Base-by-base conservation (phyloP, 2,329 filamentous ascomycete species). In the Arthrobotrys iridis region DNA sequence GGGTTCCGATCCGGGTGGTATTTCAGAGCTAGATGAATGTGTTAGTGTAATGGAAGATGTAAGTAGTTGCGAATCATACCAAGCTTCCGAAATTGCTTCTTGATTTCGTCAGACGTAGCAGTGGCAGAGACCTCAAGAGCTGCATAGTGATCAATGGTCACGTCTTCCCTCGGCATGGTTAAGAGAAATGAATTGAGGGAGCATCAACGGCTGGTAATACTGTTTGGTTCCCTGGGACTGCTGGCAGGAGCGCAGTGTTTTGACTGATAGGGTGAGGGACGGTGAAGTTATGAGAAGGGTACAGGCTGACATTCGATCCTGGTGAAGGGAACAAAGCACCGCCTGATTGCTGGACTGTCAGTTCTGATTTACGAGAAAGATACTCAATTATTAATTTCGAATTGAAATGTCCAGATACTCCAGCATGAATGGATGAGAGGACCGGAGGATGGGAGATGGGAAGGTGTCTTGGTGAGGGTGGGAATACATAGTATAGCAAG, bases 1-100 rank as follows among this genome's bases (percentile, higher is more conserved):
- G 90, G 92, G 80, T 97, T 96, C 73, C 93, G 90, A 81, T 97
- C 93, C 5, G 93, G 93, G 80, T 97, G 93, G 80, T 91, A 96
- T 82, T 91, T 91, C 50, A 96, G 85, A 52, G 93, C 93, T 93
- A 68, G 2, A 8, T 28, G 28, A 35, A 10, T 20, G 4, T 3
- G 64, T 80, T 48, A 75, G 45, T 37, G 41, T 46, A 64, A 74
- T 28, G 70, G 67, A 76, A 63, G 24, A 55, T 41, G 50, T 30
- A 3, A 15, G 15, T 50, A 18, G 15, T 0, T 11, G 33, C 18
- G 37, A n/a, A 35, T 46, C 28, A 70, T 84, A 92, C 91, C 91
- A 80, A 96, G 87, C 82, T 93, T 93, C 78, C 91, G 88, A 82
- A 93, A 97, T 80, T 93, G 90, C 82, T 90, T 95, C 84, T 92